Percentiles rank a stretch among this genome's conserved stretches.
Conservation (phyloP, 352 stramenopile genomes). For the Thalassiosira oceanica region DNA sequence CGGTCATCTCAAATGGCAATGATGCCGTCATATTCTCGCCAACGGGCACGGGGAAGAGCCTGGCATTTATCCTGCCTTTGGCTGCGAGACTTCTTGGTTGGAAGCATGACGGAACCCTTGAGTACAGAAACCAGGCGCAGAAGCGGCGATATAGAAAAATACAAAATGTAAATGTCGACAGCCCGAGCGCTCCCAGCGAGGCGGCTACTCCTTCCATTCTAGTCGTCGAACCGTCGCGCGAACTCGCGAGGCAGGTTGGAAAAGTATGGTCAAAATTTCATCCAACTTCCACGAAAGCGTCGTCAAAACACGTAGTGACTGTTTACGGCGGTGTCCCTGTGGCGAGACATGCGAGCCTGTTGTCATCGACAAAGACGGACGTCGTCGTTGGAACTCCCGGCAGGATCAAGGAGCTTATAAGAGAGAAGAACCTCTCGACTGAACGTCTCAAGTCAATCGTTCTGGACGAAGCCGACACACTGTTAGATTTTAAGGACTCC, state of each 20-base stretch:
- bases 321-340: conserved; percentile 48
- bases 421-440: conserved; percentile 42
- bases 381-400: conserved; percentile 52
- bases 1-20: conserved; percentile 31
- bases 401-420: conserved; percentile 46
- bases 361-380: conserved; percentile 46
- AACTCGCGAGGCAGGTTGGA: conserved; percentile 44
- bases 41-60: conserved; percentile 56
- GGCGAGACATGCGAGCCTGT: conserved; percentile 32
- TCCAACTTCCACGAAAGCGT: conserved; percentile 17
- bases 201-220: conserved; percentile 40
- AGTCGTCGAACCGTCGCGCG: conserved; percentile 46
- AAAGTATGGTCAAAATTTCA: conserved; percentile 49
- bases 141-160: conserved; percentile 19
- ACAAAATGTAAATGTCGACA: conserved; percentile 32
- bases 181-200: conserved; percentile 8
- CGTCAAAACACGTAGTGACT: conserved; percentile 28
- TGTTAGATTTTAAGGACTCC: conserved; percentile 53
- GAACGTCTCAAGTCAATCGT: conserved; percentile 40
- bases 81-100: conserved; percentile 25
- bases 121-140: conserved; percentile 22
- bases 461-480: conserved; percentile 50
- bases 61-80: conserved; percentile 54
- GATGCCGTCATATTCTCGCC: conserved; percentile 56
- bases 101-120: conserved; percentile 37